Conservation (phyloP, 352 stramenopile species). For the Halophytophthora polymorphica region DNA sequence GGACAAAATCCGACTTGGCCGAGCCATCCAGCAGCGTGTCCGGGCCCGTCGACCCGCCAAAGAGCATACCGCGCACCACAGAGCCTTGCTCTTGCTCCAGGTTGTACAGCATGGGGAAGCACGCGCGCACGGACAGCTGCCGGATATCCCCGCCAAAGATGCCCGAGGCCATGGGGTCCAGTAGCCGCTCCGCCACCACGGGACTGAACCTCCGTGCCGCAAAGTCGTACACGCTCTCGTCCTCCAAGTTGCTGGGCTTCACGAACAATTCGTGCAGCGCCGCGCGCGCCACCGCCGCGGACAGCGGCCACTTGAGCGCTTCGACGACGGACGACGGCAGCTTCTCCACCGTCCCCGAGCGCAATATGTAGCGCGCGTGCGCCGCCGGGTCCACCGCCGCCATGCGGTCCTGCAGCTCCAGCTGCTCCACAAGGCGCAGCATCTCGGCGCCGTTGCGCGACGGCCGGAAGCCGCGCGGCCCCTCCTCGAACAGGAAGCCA, state of each 20-base stretch:
- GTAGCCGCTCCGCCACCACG: constrained; percentile 68
- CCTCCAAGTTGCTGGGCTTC: constrained; percentile 31
- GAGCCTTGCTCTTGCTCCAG: constrained; percentile 75
- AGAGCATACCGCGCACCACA: constrained; percentile 72
- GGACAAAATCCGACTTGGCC: constrained; percentile 69
- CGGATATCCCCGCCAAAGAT: constrained; percentile 88
- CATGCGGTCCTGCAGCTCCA: constrained; percentile 65
- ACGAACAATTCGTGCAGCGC: constrained; percentile 68
- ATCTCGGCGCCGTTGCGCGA: constrained; percentile 84
- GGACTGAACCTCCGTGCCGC: constrained; percentile 70
- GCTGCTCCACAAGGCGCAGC: constrained; percentile 77
- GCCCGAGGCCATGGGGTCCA: constrained; percentile 78
- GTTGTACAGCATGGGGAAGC: constrained; percentile 77
- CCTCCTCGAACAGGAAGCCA: constrained; percentile 83
- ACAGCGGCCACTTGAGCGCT: constrained; percentile 61
- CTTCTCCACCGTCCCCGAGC: constrained; percentile 74
- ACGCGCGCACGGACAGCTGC: constrained; percentile 74
- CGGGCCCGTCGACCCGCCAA: constrained; percentile 24
- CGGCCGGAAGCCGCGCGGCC: constrained; percentile 78
- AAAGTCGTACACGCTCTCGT: constrained; percentile 87
- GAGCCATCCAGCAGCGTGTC: constrained; percentile 68
- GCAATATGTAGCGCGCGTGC: constrained; percentile 74
- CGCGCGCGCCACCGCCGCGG: constrained; percentile 46
- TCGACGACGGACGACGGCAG: constrained; percentile 53
- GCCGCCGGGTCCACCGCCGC: constrained; percentile 54